These are phyloP conservation scores for Anthracocystis panici-leucophaei DNA, from an alignment of 1,284 basidiomycete species.

Conservation along the genomic window DNA sequence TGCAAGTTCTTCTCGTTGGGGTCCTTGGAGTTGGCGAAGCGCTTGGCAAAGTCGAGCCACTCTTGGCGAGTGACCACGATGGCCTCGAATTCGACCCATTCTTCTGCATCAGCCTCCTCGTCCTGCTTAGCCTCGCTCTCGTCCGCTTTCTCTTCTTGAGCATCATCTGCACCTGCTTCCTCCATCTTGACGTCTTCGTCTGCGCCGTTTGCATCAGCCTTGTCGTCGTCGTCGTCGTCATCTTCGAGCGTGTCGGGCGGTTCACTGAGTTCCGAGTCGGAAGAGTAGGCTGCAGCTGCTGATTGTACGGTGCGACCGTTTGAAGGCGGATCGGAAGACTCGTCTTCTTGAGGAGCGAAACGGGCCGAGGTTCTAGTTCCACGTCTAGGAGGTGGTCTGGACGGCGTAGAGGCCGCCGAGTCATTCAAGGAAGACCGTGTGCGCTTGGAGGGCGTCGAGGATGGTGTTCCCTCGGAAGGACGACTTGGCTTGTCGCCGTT, in stretches of 20 bases:
- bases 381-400: constrained; percentile 33
- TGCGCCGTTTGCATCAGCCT: constrained; percentile 6
- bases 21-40: constrained; percentile 80
- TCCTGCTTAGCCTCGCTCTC: constrained; percentile 44
- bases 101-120: constrained; percentile 58
- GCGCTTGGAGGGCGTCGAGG: constrained; percentile 38
- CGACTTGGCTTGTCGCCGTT: constrained; percentile 73
- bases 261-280: constrained; percentile 64
- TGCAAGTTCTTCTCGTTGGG: constrained; percentile 82
- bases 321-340: constrained; percentile 20
- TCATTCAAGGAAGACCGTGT: constrained; percentile 36
- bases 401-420: constrained; percentile 35
- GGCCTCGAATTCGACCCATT: constrained; percentile 72
- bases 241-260: constrained; percentile 50
- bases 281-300: constrained; percentile 24
- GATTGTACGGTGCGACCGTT: constrained; percentile 21
- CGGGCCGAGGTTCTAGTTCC: constrained; percentile 47
- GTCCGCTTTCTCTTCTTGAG: constrained; percentile 44
- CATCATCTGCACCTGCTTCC: constrained; percentile 43
- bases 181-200: constrained; percentile 27
- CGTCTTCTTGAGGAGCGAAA: constrained; percentile 31
- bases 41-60: constrained; percentile 79
- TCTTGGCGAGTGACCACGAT: constrained; percentile 77
- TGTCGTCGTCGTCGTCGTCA: constrained; percentile 7
- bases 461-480: constrained; percentile 55